Evolutionary conservation across 345 rosid species (phyloP).

Genomic region (Mangifera indica): DNA sequence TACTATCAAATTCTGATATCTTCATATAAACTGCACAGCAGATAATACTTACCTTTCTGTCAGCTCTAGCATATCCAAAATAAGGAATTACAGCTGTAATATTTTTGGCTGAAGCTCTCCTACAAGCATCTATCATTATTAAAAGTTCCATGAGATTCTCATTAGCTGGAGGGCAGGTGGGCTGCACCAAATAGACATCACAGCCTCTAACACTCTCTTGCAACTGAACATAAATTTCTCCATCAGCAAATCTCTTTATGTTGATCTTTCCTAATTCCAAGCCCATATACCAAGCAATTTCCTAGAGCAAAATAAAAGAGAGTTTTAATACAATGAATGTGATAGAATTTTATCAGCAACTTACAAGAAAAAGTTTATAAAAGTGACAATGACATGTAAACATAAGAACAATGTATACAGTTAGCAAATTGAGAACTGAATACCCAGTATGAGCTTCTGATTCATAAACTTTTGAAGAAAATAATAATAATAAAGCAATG

Average conservation of each 20-base stretch:
- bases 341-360: background rate
- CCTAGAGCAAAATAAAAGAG: conserved; percentile 38
- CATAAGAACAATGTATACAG: background rate
- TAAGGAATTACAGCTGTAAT: conserved; percentile 94
- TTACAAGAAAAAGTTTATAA: background rate
- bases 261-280: conserved; percentile 80
- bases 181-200: conserved; percentile 86
- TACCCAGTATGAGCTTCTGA: background rate
- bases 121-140: conserved; percentile 93
- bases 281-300: conserved; percentile 96
- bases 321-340: conserved; percentile 1
- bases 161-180: conserved; percentile 97
- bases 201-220: conserved; percentile 98
- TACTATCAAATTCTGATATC: background rate
- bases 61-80: conserved; percentile 98
- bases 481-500: background rate
- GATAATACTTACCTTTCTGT: conserved; percentile 62
- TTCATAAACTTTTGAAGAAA: background rate
- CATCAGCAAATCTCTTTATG: conserved; percentile 93
- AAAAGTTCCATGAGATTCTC: conserved; percentile 98
- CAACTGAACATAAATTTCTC: conserved; percentile 87
- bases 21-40: conserved; percentile 1
- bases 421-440: background rate
- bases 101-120: conserved; percentile 92
- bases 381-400: background rate